Conservation (phyloP, 345 rosid genomes). For the Laguncularia racemosa region DNA sequence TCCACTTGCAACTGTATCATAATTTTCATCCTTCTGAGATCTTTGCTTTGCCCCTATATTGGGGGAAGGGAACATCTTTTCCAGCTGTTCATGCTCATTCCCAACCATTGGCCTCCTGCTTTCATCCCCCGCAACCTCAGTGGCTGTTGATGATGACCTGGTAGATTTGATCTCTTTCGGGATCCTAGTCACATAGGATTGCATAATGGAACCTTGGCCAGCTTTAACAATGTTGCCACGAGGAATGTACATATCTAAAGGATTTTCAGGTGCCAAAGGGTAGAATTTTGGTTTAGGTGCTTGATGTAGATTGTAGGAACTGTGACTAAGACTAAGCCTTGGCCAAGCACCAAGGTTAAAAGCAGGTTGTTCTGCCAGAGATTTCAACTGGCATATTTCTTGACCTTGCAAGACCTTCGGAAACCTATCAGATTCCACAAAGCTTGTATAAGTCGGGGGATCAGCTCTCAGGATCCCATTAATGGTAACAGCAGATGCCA, state of each 20-base stretch:
- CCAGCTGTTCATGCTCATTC: constrained; percentile 30
- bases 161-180: constrained; percentile 29
- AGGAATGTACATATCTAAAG: constrained; percentile 36
- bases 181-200: constrained; percentile 23
- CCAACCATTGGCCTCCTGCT: constrained; percentile 24
- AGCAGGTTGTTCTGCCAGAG: constrained; percentile 46
- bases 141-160: constrained; percentile 23
- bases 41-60: constrained; percentile 26
- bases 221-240: constrained; percentile 25
- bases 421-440: constrained; percentile 54
- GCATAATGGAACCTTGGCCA: constrained; percentile 26
- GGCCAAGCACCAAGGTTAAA: constrained; percentile 49
- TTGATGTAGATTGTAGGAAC: constrained; percentile 37
- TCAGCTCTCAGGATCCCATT: constrained; percentile 30
- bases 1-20: constrained; percentile 35
- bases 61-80: constrained; percentile 30
- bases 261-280: constrained; percentile 45
- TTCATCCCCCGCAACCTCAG: constrained; percentile 24
- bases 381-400: constrained; percentile 73
- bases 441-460: constrained; percentile 39
- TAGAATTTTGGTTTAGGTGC: constrained; percentile 38
- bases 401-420: constrained; percentile 99
- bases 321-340: constrained; percentile 33
- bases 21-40: constrained; percentile 27
- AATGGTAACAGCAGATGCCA: constrained; percentile 26